phyloP scores from a whole-genome alignment of 208 protist genomes.

The Leishmania major region DNA sequence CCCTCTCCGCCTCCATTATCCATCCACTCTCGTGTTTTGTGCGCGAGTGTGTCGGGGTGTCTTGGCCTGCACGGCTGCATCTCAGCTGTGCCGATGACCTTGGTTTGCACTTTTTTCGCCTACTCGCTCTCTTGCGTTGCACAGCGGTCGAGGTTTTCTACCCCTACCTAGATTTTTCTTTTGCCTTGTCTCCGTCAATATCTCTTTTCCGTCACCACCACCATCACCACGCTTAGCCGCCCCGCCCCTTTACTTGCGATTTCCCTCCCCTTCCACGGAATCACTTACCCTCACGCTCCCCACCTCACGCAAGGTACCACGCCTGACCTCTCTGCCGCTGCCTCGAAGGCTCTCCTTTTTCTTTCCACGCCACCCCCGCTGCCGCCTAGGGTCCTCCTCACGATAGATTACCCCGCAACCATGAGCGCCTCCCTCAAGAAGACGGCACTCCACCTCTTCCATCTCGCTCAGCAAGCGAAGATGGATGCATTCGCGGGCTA shows the following conservation, averaged over 20 bases:
- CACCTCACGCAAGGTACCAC: conserved; percentile 4
- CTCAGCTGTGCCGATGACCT: too few relatives aligned
- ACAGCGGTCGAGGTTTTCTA: background rate
- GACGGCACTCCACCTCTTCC: conserved; percentile 87
- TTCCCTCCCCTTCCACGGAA: background rate
- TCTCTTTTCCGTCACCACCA: background rate
- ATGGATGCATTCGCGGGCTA: conserved; percentile 97
- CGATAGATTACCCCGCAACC: background rate
- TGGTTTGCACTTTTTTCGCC: too few relatives aligned
- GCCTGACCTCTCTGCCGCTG: background rate
- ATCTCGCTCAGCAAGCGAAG: conserved; percentile 87
- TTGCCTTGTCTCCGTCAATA: background rate
- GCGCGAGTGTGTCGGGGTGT: background rate
- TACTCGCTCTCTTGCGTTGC: background rate
- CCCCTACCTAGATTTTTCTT: background rate
- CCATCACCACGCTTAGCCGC: background rate
- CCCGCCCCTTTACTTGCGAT: background rate
- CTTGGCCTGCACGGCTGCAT: background rate
- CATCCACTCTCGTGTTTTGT: background rate
- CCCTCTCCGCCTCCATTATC: background rate
- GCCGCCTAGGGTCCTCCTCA: background rate
- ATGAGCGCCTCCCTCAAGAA: conserved; percentile 53
- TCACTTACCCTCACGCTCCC: background rate
- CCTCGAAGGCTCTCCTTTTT: conserved; percentile 4
- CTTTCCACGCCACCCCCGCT: background rate